Evolutionary conservation across 2,329 filamentous ascomycete genomes (phyloP).

Genomic region (Cladosporium sp.): DNA sequence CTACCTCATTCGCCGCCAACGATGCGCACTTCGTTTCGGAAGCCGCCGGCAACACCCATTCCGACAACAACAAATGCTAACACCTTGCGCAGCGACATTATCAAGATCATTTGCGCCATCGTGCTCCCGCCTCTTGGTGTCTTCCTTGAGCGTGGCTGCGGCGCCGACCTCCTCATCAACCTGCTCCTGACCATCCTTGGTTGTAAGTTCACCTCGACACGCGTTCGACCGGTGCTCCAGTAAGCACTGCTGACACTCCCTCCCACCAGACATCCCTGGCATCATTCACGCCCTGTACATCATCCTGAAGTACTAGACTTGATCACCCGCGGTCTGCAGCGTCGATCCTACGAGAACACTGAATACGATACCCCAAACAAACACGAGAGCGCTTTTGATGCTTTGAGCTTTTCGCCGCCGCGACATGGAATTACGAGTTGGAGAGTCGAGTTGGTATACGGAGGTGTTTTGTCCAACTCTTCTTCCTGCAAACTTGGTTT

Average conservation of each 20-base stretch:
- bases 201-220: conserved; percentile 1
- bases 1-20: conserved; percentile 10
- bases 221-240: no score
- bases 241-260: no score
- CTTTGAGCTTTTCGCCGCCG: no score
- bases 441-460: no score
- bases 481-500: no score
- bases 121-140: conserved; percentile 85
- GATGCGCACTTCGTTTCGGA: background rate
- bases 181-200: conserved; percentile 71
- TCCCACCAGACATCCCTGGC: conserved; percentile 49
- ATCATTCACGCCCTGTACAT: conserved; percentile 94
- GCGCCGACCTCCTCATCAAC: conserved; percentile 85
- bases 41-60: background rate
- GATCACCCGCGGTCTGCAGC: conserved; percentile 1
- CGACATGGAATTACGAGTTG: no score
- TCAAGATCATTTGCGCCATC: conserved; percentile 82
- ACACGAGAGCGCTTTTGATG: no score
- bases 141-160: conserved; percentile 89
- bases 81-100: conserved; percentile 54
- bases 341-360: background rate
- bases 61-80: conserved; percentile 13
- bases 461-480: no score
- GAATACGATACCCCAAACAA: conserved; percentile 6
- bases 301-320: conserved; percentile 73